Evolutionary conservation across 2,329 filamentous ascomycete species (phyloP).

Genomic region (Fusarium pininemorale): DNA sequence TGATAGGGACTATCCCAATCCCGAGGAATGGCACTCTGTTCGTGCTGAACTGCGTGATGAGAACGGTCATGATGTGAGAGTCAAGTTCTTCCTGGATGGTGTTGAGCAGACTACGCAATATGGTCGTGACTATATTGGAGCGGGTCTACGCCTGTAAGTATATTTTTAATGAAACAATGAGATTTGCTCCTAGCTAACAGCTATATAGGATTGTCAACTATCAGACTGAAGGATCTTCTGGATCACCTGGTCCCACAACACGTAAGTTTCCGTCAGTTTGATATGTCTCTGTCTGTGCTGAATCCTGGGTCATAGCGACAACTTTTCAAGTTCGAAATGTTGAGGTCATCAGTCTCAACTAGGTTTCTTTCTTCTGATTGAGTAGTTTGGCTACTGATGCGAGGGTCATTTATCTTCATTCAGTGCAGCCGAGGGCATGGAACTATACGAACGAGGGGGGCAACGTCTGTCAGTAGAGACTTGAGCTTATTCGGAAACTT

Average conservation of each 20-base stretch:
- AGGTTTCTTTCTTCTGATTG: not conserved
- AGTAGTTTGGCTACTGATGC: not conserved
- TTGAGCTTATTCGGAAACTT: not conserved
- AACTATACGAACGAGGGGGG: not conserved
- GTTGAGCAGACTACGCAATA: constrained; percentile 29
- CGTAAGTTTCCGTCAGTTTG: not conserved
- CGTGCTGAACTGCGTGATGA: constrained; percentile 31
- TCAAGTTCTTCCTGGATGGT: constrained; percentile 34
- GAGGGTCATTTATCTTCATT: not conserved
- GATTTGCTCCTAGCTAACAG: not conserved
- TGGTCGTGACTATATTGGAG: constrained; percentile 25
- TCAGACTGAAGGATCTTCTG: constrained; percentile 30
- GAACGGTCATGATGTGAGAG: constrained; percentile 25
- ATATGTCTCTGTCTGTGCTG: not conserved
- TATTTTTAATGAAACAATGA: no score
- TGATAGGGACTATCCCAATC: constrained; percentile 21
- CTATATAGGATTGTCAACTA: constrained; percentile 21
- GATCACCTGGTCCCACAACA: constrained; percentile 19
- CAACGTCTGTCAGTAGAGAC: not conserved
- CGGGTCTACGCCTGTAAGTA: constrained; percentile 24
- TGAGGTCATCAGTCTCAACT: constrained; percentile 29
- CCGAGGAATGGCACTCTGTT: constrained; percentile 27
- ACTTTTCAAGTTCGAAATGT: constrained; percentile 28
- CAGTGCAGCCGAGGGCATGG: not conserved
- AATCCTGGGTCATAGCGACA: not conserved